Evolutionary conservation across 306 rosid genomes (phyloP).

Genomic region (Malus orientalis): DNA sequence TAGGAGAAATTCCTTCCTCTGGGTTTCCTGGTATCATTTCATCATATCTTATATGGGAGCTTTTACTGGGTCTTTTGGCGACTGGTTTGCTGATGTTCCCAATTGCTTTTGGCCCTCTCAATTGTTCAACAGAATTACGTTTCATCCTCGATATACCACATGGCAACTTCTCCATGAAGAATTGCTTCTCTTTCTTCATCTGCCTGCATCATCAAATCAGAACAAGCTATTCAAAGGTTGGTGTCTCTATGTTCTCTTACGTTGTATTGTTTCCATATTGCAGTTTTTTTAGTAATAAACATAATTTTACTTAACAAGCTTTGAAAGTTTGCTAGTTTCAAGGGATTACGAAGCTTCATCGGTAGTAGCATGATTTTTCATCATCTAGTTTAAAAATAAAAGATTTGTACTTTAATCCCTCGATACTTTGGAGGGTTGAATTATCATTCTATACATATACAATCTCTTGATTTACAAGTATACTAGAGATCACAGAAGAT

Average conservation of each 20-base stretch:
- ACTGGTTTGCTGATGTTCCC: not conserved
- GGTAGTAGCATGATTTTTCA: not conserved
- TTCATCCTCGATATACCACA: slow-evolving; percentile 45
- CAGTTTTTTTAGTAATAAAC: not conserved
- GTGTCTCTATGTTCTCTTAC: not conserved
- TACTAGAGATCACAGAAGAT: no score
- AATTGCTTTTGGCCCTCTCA: slow-evolving; percentile 35
- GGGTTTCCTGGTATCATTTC: slow-evolving; percentile 67
- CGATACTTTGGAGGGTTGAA: no score
- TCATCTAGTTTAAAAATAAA: not conserved
- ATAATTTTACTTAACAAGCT: not conserved
- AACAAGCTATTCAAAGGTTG: not conserved
- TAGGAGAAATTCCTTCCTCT: slow-evolving; percentile 27
- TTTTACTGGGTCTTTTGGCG: not conserved
- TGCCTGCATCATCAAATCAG: slow-evolving; percentile 28
- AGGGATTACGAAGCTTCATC: not conserved
- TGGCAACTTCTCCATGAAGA: slow-evolving; percentile 35
- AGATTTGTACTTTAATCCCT: no score
- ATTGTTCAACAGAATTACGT: slow-evolving; percentile 22
- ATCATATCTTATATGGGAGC: slow-evolving; percentile 28
- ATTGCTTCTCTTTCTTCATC: slow-evolving; percentile 47
- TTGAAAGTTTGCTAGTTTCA: not conserved
- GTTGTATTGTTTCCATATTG: not conserved
- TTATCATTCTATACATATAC: no score
- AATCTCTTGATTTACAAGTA: no score